Percentiles rank a stretch among this genome's conserved stretches.
phyloP scores from a whole-genome alignment of 352 stramenopile genomes.

The Phytophthora pseudosyringae region DNA sequence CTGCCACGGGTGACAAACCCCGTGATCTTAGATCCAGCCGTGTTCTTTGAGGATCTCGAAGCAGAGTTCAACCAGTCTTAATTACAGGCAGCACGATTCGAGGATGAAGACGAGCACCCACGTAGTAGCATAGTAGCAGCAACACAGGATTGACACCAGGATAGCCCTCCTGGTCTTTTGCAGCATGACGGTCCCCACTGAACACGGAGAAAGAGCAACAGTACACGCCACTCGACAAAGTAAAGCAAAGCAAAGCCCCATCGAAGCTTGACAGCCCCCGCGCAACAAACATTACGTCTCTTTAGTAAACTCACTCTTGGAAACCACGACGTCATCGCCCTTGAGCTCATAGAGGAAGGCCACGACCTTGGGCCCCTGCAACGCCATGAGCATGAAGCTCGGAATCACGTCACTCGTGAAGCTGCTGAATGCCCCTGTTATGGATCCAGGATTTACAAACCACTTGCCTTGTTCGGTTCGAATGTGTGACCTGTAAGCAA shows the following conservation, averaged over 20 bases:
- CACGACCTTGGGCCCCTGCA: conserved; percentile 96
- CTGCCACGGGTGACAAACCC: conserved; percentile 81
- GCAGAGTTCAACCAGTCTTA: conserved; percentile 57
- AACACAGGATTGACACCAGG: conserved; percentile 31
- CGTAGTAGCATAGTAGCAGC: conserved; percentile 38
- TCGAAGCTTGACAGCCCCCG: conserved; percentile 11
- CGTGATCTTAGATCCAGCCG: conserved; percentile 61
- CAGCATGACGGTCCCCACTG: conserved; percentile 22
- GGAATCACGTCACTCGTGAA: conserved; percentile 82
- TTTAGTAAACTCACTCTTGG: conserved; percentile 90
- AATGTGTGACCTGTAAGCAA: conserved; percentile 80
- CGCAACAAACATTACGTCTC: conserved; percentile 43
- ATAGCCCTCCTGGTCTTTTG: conserved; percentile 30
- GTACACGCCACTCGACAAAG: conserved; percentile 9
- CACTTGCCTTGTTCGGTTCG: conserved; percentile 94
- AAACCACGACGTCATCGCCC: conserved; percentile 83
- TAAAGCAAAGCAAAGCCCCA: conserved; percentile 13
- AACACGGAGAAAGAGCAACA: conserved; percentile 37
- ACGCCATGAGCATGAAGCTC: conserved; percentile 98
- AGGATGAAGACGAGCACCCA: conserved; percentile 22
- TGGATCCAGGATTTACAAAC: conserved; percentile 98
- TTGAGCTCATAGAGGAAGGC: conserved; percentile 97
- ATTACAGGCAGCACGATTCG: conserved; percentile 17
- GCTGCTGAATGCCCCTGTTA: conserved; percentile 96
- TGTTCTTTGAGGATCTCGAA: conserved; percentile 80